Conservation (phyloP, 495 filamentous ascomycete species). For the Hypoxylon crocopeplum region DNA sequence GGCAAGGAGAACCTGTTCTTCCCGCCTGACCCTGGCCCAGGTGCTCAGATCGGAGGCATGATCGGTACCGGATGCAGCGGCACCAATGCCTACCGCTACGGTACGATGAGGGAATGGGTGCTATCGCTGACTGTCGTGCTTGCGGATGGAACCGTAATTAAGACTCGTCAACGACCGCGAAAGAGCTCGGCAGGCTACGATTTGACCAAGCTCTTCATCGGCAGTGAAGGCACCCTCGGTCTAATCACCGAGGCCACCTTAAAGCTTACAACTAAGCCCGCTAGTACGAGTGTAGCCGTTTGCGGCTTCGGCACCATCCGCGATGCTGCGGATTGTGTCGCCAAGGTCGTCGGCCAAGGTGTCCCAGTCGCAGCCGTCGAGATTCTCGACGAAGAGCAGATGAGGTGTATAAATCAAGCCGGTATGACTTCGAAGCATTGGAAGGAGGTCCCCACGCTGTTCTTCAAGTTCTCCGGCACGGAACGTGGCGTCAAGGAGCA, state of each 20-base stretch:
- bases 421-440: conserved; percentile 75
- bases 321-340: conserved; percentile 81
- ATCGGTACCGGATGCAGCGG: conserved; percentile 92
- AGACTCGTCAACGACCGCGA: conserved; percentile 76
- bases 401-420: conserved; percentile 86
- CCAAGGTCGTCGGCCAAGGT: conserved; percentile 77
- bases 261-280: conserved; percentile 81
- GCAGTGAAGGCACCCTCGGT: conserved; percentile 91
- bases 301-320: conserved; percentile 79
- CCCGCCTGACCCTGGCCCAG: conserved; percentile 82
- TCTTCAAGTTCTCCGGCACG: conserved; percentile 94
- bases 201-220: conserved; percentile 82
- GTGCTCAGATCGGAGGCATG: conserved; percentile 94
- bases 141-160: conserved; percentile 90
- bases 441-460: conserved; percentile 83
- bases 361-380: conserved; percentile 89
- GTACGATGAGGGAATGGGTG: conserved; percentile 98
- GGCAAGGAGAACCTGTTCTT: conserved; percentile 75
- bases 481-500: conserved; percentile 80
- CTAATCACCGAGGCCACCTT: conserved; percentile 87
- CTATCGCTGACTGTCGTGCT: conserved; percentile 88
- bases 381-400: conserved; percentile 92
- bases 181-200: conserved; percentile 92
- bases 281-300: conserved; percentile 81
- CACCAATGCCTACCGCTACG: conserved; percentile 92